Evolutionary conservation across 495 filamentous ascomycete species (phyloP), one percentile per base, ranked within the genome.

Genomic region (Cryomyces antarcticus): DNA sequence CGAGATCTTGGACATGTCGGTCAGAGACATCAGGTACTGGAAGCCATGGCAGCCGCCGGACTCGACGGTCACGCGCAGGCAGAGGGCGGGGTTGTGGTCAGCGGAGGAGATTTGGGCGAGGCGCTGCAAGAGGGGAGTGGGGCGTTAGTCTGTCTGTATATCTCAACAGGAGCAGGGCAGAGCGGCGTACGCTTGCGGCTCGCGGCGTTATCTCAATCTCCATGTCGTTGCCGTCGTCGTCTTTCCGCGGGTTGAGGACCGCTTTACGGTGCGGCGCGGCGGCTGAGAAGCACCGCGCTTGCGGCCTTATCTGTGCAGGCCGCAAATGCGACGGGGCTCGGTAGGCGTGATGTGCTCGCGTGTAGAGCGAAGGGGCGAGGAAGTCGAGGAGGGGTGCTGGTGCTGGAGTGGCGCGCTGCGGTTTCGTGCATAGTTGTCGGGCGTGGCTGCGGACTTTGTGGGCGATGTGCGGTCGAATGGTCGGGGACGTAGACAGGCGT

Each of bases 31-130:
- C 28, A 92, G 67, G 54, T 95, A 97, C 59, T 97, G 89, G 62
- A 97, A 96, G 13, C 89, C 89, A 62, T 97, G 92, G 60, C 89
- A 97, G 31, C 89, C 89, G 46, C 89, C 89, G 38, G 73, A 78
- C 47, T 89, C 82, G 28, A 97, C 87, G 35, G 82, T 78, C 52
- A 97, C 79, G 37, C 89, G 82, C 12, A 97, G 73, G 7, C 82
- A 79, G 31, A 93, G 72, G 52, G 78, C 64, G 4, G 87, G 82
- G 62, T 93, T 92, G 38, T 67, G 61, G 59, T 92, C 81, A 49
- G 75, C 77, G 12, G 62, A 55, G 63, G 75, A 72, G 46, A 85
- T 78, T 42, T 73, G 57, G 48, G 76, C 68, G 41, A 97, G 75
- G 30, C 88, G 80, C 69, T 77, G 50, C 34, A 29, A 13, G 27